Percentiles rank a stretch among this genome's conserved stretches.
Conservation (phyloP, 768 basidiomycete genomes). For the Auriscalpium microsporum region DNA sequence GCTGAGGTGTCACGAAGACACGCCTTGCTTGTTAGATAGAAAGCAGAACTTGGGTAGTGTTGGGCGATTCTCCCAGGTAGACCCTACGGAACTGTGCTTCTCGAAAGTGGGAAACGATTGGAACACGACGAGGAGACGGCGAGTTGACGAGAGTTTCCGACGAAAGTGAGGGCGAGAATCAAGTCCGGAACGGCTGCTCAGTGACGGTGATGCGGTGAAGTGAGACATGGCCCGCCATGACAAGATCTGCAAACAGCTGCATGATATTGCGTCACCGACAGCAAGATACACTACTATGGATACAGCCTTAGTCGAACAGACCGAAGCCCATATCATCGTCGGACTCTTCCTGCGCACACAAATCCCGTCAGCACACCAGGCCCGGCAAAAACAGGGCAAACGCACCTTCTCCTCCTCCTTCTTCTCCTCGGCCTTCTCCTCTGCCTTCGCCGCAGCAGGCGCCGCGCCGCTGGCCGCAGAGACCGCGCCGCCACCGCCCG, state of each 20-base stretch:
- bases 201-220: neutral
- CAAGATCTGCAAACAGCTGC: neutral
- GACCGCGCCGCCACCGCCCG: conserved; percentile 71
- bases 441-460: conserved; percentile 56
- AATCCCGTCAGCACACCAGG: neutral
- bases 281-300: neutral
- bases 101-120: too few species aligned
- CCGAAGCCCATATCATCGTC: conserved; percentile 99
- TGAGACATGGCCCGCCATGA: neutral
- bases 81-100: too few species aligned
- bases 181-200: too few species aligned
- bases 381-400: conserved; percentile 8
- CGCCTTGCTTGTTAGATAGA: too few species aligned
- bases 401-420: conserved; percentile 83
- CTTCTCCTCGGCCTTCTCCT: conserved; percentile 76
- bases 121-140: too few species aligned
- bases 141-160: too few species aligned
- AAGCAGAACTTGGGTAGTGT: too few species aligned
- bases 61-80: too few species aligned
- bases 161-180: too few species aligned
- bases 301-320: conserved; percentile 75
- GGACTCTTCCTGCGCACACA: conserved; percentile 63
- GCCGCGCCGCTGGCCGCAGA: conserved; percentile 46
- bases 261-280: neutral
- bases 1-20: too few species aligned